Conservation (phyloP, 257 asterid species). For the Knoxia roxburghii region DNA sequence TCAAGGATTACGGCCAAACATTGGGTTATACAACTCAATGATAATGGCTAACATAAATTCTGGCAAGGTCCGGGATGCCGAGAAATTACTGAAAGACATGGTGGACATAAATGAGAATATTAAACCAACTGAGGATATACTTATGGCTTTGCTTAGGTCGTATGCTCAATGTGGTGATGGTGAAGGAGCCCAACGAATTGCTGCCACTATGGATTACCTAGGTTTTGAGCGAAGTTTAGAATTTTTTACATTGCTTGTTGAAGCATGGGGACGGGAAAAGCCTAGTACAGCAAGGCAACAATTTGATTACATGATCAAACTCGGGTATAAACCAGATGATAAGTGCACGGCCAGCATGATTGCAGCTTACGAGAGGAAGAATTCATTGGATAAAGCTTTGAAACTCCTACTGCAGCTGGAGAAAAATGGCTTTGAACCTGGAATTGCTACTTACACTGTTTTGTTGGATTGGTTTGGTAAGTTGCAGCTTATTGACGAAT, state of each 20-base stretch:
- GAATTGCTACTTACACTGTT: conserved; percentile 62
- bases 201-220: conserved; percentile 41
- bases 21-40: conserved; percentile 49
- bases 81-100: conserved; percentile 51
- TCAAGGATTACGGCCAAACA: conserved; percentile 59
- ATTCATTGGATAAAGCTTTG: conserved; percentile 57
- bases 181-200: conserved; percentile 38
- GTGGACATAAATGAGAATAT: conserved; percentile 42
- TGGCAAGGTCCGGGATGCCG: conserved; percentile 38
- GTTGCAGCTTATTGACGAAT: conserved; percentile 69
- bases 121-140: conserved; percentile 51
- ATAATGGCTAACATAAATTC: conserved; percentile 67
- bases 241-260: conserved; percentile 49
- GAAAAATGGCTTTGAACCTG: conserved; percentile 66
- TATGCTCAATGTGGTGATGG: conserved; percentile 37
- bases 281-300: conserved; percentile 34
- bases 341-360: conserved; percentile 60
- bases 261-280: conserved; percentile 43
- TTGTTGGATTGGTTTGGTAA: conserved; percentile 73
- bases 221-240: conserved; percentile 45
- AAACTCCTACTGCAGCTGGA: conserved; percentile 59
- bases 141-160: conserved; percentile 58
- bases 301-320: conserved; percentile 49
- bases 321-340: conserved; percentile 78
- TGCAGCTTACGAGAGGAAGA: conserved; percentile 50